These are phyloP conservation scores for Lasiodiplodia hormozganensis DNA, from an alignment of 2,329 filamentous ascomycete genomes.

Conservation along the genomic window DNA sequence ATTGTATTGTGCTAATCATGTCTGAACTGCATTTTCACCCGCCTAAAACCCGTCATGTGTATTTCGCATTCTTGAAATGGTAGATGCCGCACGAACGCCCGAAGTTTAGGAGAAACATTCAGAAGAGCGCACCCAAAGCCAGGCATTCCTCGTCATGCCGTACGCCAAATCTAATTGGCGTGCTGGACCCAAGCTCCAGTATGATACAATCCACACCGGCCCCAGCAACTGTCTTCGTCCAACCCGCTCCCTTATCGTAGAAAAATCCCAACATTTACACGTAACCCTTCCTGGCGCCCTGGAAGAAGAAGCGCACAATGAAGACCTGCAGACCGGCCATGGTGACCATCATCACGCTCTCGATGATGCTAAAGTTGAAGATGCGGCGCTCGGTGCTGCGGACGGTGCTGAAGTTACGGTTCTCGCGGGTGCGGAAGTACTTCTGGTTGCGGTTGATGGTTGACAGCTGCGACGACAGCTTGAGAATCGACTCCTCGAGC, in stretches of 20 bases:
- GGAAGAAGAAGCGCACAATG: conserved; percentile 98
- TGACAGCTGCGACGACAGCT: conserved; percentile 89
- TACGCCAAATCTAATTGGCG: not conserved
- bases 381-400: conserved; percentile 94
- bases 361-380: conserved; percentile 95
- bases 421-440: conserved; percentile 98
- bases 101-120: no score
- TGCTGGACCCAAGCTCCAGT: not conserved
- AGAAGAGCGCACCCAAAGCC: not conserved
- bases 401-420: conserved; percentile 98
- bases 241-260: conserved; percentile 3
- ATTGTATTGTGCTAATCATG: not conserved
- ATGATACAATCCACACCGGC: conserved; percentile 12
- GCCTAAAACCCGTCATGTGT: not conserved
- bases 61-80: not conserved
- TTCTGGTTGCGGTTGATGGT: conserved; percentile 98
- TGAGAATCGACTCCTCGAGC: conserved; percentile 93
- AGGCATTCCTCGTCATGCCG: not conserved
- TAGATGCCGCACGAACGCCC: not conserved
- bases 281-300: conserved; percentile 74
- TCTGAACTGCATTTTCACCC: not conserved
- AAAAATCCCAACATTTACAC: conserved; percentile 29
- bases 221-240: not conserved
- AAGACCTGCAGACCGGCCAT: conserved; percentile 98
- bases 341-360: conserved; percentile 86